Percentiles rank a stretch among this genome's conserved stretches.
These are phyloP conservation scores for Viridothelium virens DNA, from an alignment of 495 filamentous ascomycete genomes.

Conservation along the genomic window DNA sequence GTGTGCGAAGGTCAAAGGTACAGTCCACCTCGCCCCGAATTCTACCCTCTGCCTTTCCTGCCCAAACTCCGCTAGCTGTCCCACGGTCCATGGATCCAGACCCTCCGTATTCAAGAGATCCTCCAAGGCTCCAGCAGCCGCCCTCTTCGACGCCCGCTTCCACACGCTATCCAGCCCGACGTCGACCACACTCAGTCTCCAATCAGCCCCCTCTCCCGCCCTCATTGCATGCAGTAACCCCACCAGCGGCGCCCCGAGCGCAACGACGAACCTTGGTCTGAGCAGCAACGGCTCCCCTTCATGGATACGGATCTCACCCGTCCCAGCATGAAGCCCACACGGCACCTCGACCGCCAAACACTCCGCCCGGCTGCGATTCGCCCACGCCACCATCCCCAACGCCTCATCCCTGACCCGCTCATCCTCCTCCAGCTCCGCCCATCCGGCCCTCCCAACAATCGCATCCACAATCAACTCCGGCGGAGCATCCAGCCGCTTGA, in stretches of 20 bases:
- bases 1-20: conserved; percentile 45
- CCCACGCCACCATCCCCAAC: conserved; percentile 75
- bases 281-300: conserved; percentile 68
- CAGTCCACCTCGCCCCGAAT: conserved; percentile 79
- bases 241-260: conserved; percentile 74
- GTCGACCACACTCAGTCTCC: conserved; percentile 76
- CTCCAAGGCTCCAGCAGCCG: conserved; percentile 55
- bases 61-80: not conserved
- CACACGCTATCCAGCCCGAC: conserved; percentile 78
- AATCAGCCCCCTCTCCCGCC: conserved; percentile 51
- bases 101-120: not conserved
- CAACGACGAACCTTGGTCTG: conserved; percentile 66
- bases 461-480: conserved; percentile 84
- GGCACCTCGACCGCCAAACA: conserved; percentile 82
- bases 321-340: conserved; percentile 71
- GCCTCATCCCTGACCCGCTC: conserved; percentile 44
- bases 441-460: conserved; percentile 71
- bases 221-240: conserved; percentile 67
- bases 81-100: not conserved
- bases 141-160: conserved; percentile 58
- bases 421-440: conserved; percentile 58
- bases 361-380: conserved; percentile 68
- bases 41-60: conserved; percentile 53
- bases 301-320: conserved; percentile 52
- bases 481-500: conserved; percentile 51